Conservation (phyloP, 257 asterid species). For the Ilex aquifolium region DNA sequence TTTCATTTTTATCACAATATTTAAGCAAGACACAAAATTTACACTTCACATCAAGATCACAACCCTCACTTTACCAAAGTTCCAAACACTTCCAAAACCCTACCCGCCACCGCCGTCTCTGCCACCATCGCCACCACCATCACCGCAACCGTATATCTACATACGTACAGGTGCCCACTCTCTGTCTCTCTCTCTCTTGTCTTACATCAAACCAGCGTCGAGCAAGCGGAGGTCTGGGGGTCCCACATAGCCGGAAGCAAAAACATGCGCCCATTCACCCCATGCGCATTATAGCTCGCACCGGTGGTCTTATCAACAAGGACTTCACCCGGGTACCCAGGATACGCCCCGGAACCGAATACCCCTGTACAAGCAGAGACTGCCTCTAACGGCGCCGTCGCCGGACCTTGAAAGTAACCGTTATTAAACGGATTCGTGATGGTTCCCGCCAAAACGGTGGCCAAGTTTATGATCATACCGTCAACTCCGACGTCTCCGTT, state of each 20-base stretch:
- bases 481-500: constrained; percentile 75
- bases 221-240: constrained; percentile 55
- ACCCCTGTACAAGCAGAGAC: constrained; percentile 67
- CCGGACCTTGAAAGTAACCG: constrained; percentile 73
- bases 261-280: constrained; percentile 56
- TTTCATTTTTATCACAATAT: constrained; percentile 7
- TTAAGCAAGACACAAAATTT: constrained; percentile 16
- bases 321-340: constrained; percentile 57
- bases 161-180: constrained; percentile 18
- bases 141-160: constrained; percentile 22
- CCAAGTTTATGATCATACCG: constrained; percentile 68
- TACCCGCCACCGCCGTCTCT: neutral
- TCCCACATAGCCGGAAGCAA: constrained; percentile 94
- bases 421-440: constrained; percentile 63
- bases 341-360: constrained; percentile 74
- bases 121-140: neutral
- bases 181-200: neutral
- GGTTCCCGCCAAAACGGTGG: constrained; percentile 69
- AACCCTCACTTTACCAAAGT: neutral
- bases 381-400: constrained; percentile 75
- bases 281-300: constrained; percentile 69
- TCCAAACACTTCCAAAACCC: neutral
- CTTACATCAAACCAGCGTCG: constrained; percentile 48
- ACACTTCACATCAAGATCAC: constrained; percentile 38
- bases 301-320: constrained; percentile 48